These are phyloP conservation scores for Aspergillus taichungensis DNA, from an alignment of 495 filamentous ascomycete genomes.

Conservation along the genomic window DNA sequence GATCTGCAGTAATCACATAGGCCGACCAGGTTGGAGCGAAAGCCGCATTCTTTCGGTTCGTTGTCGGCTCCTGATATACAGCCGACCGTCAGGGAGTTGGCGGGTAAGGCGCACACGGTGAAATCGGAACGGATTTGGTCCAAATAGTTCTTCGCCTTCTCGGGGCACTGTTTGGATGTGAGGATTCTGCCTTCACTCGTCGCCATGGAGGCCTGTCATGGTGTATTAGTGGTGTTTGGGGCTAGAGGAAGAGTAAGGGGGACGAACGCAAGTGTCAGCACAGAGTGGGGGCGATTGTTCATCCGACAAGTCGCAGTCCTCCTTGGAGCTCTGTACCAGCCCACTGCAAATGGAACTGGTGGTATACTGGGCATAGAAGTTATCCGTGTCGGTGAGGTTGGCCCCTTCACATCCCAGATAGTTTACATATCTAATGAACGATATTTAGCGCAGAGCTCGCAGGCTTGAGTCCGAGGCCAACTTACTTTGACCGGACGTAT, in stretches of 20 bases:
- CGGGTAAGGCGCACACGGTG: slow-evolving; percentile 75
- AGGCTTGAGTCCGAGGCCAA: background rate
- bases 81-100: slow-evolving; percentile 58
- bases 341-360: slow-evolving; percentile 90
- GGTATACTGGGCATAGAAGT: slow-evolving; percentile 89
- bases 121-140: slow-evolving; percentile 86
- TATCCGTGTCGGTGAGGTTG: slow-evolving; percentile 69
- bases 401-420: slow-evolving; percentile 75
- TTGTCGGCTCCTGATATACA: slow-evolving; percentile 74
- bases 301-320: slow-evolving; percentile 55
- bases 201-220: slow-evolving; percentile 63
- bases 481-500: slow-evolving; percentile 71
- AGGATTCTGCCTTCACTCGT: slow-evolving; percentile 78
- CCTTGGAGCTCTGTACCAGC: slow-evolving; percentile 83
- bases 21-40: slow-evolving; percentile 66
- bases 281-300: slow-evolving; percentile 68
- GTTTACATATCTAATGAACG: slow-evolving; percentile 22
- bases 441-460: slow-evolving; percentile 10
- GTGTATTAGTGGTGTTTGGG: slow-evolving; percentile 15
- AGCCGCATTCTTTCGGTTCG: slow-evolving; percentile 86
- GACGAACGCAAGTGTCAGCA: slow-evolving; percentile 78
- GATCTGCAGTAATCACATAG: slow-evolving; percentile 79
- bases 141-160: slow-evolving; percentile 51
- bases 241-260: background rate
- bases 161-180: slow-evolving; percentile 65